Conservation (phyloP, 805 yeast genomes). For the Phaffomyces thermotolerans region DNA sequence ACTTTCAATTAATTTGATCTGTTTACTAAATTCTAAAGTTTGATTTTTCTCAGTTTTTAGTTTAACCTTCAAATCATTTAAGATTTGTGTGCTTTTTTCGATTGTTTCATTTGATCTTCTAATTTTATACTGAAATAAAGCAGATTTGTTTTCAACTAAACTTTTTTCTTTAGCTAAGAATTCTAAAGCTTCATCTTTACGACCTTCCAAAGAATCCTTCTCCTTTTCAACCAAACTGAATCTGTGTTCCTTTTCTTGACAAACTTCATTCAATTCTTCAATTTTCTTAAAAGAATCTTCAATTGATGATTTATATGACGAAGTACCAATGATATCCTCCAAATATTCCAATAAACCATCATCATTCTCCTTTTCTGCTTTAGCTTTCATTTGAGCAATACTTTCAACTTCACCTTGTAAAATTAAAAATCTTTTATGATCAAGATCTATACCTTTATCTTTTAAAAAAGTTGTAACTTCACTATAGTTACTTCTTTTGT, state of each 20-base stretch:
- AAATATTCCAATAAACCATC: constrained; percentile 91
- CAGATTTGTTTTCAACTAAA: constrained; percentile 44
- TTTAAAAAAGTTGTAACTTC: constrained; percentile 71
- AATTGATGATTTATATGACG: constrained; percentile 70
- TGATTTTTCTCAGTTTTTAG: constrained; percentile 37
- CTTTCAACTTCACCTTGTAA: constrained; percentile 98
- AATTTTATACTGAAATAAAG: constrained; percentile 48
- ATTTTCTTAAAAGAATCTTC: constrained; percentile 54
- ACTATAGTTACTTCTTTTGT: constrained; percentile 59
- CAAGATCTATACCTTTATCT: constrained; percentile 84
- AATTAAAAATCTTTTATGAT: constrained; percentile 89
- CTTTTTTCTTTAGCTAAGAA: constrained; percentile 60
- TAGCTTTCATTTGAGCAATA: constrained; percentile 97
- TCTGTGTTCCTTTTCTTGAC: constrained; percentile 74
- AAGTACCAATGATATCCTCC: constrained; percentile 95
- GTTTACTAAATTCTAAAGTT: constrained; percentile 32
- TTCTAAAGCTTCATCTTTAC: constrained; percentile 61
- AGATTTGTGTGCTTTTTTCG: constrained; percentile 29
- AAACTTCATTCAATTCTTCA: constrained; percentile 71
- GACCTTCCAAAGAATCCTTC: constrained; percentile 51
- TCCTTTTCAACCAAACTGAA: constrained; percentile 77
- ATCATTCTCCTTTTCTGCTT: constrained; percentile 85
- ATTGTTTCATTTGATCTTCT: constrained; percentile 34
- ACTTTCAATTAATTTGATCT: constrained; percentile 26
- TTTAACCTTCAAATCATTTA: constrained; percentile 34